A percentile compares a stretch with the other conserved stretches of the same genome.
Conservation (phyloP, 1,139 yeast genomes). For the Kodamaea alishanica region DNA sequence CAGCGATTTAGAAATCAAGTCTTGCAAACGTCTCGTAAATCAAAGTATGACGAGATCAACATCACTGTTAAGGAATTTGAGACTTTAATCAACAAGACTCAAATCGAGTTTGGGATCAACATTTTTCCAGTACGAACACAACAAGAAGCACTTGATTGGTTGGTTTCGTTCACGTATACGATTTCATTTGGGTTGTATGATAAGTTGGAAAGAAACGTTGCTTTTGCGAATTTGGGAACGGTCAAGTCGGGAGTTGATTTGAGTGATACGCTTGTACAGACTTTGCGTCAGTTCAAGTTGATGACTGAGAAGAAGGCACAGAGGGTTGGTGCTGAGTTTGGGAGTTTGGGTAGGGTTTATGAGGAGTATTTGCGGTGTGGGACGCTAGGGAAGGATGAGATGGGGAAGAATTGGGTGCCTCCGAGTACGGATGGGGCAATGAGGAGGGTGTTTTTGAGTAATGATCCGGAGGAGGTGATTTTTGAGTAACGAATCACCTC, state of each 20-base stretch:
- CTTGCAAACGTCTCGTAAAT: slow-evolving; percentile 17
- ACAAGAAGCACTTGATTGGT: slow-evolving; percentile 51
- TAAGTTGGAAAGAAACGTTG: slow-evolving; percentile 50
- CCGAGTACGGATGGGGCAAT: slow-evolving; percentile 43
- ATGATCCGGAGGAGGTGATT: slow-evolving; percentile 47
- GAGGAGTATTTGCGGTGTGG: slow-evolving; percentile 22
- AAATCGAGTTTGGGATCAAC: slow-evolving; percentile 36
- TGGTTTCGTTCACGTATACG: slow-evolving; percentile 54
- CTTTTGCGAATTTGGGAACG: slow-evolving; percentile 50
- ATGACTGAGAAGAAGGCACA: slow-evolving; percentile 49
- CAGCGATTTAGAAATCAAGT: slow-evolving; percentile 42
- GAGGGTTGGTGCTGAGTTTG: slow-evolving; percentile 31
- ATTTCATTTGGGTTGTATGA: slow-evolving; percentile 53
- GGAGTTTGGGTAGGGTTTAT: slow-evolving; percentile 36
- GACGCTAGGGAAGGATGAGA: slow-evolving; percentile 31
- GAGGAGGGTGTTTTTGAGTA: slow-evolving; percentile 44
- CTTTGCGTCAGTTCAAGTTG: slow-evolving; percentile 52
- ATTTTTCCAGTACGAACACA: slow-evolving; percentile 45
- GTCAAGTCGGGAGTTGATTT: slow-evolving; percentile 53
- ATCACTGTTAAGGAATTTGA: slow-evolving; percentile 40
- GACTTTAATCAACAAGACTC: slow-evolving; percentile 24
- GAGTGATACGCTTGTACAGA: slow-evolving; percentile 44
- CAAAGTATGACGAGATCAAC: slow-evolving; percentile 10
- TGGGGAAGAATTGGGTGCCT: slow-evolving; percentile 36
- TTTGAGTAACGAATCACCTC: slow-evolving; percentile 10